phyloP scores from a whole-genome alignment of 495 filamentous ascomycete genomes.

The Niebla homalea region DNA sequence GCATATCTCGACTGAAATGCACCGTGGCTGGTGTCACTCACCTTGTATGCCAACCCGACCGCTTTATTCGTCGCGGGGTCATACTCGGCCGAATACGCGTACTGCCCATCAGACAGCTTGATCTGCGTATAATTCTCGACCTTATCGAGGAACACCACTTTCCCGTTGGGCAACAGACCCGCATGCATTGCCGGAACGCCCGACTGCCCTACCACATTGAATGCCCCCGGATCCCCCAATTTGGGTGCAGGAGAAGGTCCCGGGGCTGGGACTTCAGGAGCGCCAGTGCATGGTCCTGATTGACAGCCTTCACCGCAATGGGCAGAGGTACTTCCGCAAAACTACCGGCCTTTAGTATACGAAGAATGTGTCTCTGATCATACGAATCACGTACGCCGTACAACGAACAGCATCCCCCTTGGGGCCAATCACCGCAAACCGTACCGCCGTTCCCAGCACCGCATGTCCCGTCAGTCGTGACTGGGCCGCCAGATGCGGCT shows the following conservation, averaged over 20 bases:
- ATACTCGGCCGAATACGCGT: slow-evolving; percentile 48
- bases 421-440: slow-evolving; percentile 35
- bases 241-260: slow-evolving; percentile 24
- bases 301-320: slow-evolving; percentile 30
- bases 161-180: slow-evolving; percentile 45
- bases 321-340: slow-evolving; percentile 22
- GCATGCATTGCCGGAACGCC: slow-evolving; percentile 55
- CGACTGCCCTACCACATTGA: slow-evolving; percentile 36
- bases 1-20: background rate
- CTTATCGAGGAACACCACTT: slow-evolving; percentile 50
- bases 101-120: slow-evolving; percentile 38
- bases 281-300: slow-evolving; percentile 23
- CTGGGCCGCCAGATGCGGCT: slow-evolving; percentile 21
- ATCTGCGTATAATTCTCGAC: slow-evolving; percentile 49
- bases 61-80: slow-evolving; percentile 36
- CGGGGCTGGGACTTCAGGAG: slow-evolving; percentile 20
- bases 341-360: slow-evolving; percentile 1
- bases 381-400: slow-evolving; percentile 25
- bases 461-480: slow-evolving; percentile 35
- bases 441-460: slow-evolving; percentile 31
- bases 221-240: slow-evolving; percentile 28
- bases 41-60: slow-evolving; percentile 35
- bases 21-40: slow-evolving; percentile 1
- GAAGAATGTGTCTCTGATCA: too few species aligned
- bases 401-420: slow-evolving; percentile 37